Base-by-base conservation (phyloP, 2,329 filamentous ascomycete species). In the Chaetomium sp. region DNA sequence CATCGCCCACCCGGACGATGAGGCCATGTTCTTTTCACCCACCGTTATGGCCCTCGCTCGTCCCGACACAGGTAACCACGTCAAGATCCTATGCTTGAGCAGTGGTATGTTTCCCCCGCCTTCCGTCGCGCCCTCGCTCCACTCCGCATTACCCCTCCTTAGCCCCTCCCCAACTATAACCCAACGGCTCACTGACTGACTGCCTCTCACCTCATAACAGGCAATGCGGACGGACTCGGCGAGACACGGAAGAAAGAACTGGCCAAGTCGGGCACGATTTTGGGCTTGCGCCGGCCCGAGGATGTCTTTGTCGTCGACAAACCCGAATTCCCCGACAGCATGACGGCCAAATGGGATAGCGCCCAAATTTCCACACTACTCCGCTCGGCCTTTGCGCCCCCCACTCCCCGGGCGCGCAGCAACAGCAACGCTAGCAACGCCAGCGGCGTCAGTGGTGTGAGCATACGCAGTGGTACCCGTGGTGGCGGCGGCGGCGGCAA, bases 1-100 rank as follows among this genome's bases (percentile, higher is more conserved):
- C 54, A 97, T 99, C 67, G 94, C 94, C 27, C 94, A 99, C 74
- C 94, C 94, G 0, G 94, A 99, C 72, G 94, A 99, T 67, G 94
- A 99, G 76, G 94, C 92, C 71, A 99, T 99, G 94, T 99, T 99
- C 79, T 99, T 99, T 73, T 85, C 91, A 60, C 94, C 94, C 0
- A 88, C 90, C 0, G 78, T 97, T 11, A 79, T 95, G 64, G 85
- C 88, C n/a, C 80, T 99, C 56, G 92, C 91, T 14, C 78, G 81
- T 11, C 89, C 90, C 4, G 82, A 85, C 57, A 78, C 87, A 19
- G 88, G 89, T 4, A 97, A 99, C 72, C 90, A 95, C 68, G 80
- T 99, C 67, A 94, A 95, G 74, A 95, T 99, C 60, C 74, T 97
- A 54, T 99, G 94, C 73, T 75, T 99, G 61, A 95, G 89, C 72